Conservation (phyloP, 1,284 basidiomycete species). For the Erythrobasidium hasegawianum region DNA sequence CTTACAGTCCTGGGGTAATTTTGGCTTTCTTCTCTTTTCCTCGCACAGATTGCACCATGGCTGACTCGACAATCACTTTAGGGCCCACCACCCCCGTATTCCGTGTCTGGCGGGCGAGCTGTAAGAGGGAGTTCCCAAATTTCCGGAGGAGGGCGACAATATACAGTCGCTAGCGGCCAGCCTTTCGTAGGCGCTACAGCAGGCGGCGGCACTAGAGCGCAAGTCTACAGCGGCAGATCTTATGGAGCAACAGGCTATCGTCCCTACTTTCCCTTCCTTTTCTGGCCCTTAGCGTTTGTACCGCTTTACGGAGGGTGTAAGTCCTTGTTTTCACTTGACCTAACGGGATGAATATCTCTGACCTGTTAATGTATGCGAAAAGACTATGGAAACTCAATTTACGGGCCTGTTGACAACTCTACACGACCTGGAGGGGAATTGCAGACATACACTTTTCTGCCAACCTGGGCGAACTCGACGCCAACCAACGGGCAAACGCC, state of each 20-base stretch:
- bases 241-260: constrained; percentile 20
- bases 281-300: constrained; percentile 13
- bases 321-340: constrained; percentile 8
- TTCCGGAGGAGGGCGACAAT: constrained; percentile 22
- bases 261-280: constrained; percentile 34
- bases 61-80: too few species aligned
- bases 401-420: constrained; percentile 28
- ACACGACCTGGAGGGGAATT: constrained; percentile 33
- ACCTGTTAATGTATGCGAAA: background rate
- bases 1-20: too few species aligned
- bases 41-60: too few species aligned
- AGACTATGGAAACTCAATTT: constrained; percentile 28
- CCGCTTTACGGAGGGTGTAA: too few species aligned
- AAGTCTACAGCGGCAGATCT: constrained; percentile 22
- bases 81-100: constrained; percentile 13
- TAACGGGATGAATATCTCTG: constrained; percentile 5
- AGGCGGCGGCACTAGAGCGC: constrained; percentile 28
- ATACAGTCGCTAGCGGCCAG: constrained; percentile 8
- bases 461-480: background rate
- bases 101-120: constrained; percentile 12
- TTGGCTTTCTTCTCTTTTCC: too few species aligned
- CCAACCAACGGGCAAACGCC: constrained; percentile 12
- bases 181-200: constrained; percentile 30
- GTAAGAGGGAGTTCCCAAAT: constrained; percentile 23
- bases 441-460: constrained; percentile 31